Base-by-base conservation (phyloP, 225 moss, liverwort and hornwort species). In the Physcomitrellopsis africana region DNA sequence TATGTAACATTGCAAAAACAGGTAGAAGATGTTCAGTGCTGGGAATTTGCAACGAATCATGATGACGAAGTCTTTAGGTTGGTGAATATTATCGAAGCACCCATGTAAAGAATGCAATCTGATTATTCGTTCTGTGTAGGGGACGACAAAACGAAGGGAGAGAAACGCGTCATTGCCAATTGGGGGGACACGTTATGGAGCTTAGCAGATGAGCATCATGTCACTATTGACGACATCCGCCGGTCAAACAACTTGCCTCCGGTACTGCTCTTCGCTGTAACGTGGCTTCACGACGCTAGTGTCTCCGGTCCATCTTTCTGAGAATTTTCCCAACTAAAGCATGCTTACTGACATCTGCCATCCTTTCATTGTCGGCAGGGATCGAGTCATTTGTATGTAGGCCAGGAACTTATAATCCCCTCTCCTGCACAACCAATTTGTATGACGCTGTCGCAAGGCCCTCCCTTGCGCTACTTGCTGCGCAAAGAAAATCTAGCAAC, bases 151-250 rank as follows among this genome's bases (percentile, higher is more conserved):
- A 69, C 20, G 65, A 83, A 79, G 66, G 74, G 52, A 67, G 79
- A 78, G 63, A 83, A 83, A 60, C 82, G 70, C 69, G 82, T 83
- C 8, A 83, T 83, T 73, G 82, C 82, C 15, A 83, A 83, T 22
- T 83, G 79, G 79, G 82, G 82, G 27, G 82, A 83, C 45, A 70
- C 82, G 13, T 59, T 83, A 12, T 83, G 82, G 82, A 83, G 79
- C 45, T 56, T 83, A 22, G 79, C 82, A 41, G 82, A 83, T 74
- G 82, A 83, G 58, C 82, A 83, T 69, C 78, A 74, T 51, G 75
- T 83, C 43, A 75, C 20, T 51, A 66, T 75, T 44, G 79, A 79
- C 26, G 79, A 83, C 41, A 83, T 83, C 61, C 79, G 79, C 55
- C 69, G 82, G 44, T 64, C 74, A 14, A 83, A 83, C 26, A 78